Percentiles rank a stretch among this genome's conserved stretches.
phyloP scores from a whole-genome alignment of 441 rosid species.

The Daphne laureola region DNA sequence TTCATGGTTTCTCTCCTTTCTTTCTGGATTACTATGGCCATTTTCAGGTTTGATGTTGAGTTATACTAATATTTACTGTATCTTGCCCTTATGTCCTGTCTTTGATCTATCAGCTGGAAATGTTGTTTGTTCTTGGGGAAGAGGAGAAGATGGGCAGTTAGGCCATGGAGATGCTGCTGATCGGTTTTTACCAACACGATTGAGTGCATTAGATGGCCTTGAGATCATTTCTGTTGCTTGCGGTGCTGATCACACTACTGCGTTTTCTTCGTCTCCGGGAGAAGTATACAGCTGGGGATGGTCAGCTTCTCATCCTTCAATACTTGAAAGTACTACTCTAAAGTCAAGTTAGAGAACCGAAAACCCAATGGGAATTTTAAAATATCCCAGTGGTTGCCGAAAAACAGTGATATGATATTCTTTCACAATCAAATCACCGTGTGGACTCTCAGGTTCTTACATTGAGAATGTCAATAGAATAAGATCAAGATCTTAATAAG shows the following conservation, averaged over 20 bases:
- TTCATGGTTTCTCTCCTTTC: too few relatives aligned
- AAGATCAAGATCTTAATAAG: too few relatives aligned
- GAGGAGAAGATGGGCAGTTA: slow-evolving; percentile 98
- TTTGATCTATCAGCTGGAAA: slow-evolving; percentile 56
- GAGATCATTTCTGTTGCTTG: slow-evolving; percentile 64
- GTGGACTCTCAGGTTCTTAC: too few relatives aligned
- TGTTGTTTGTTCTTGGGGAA: slow-evolving; percentile 89
- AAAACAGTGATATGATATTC: too few relatives aligned
- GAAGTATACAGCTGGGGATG: slow-evolving; percentile 98
- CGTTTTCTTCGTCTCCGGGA: slow-evolving; percentile 52
- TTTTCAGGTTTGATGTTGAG: too few relatives aligned
- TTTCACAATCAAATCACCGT: too few relatives aligned
- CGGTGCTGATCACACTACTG: slow-evolving; percentile 96
- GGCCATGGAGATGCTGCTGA: slow-evolving; percentile 97
- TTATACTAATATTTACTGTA: too few relatives aligned
- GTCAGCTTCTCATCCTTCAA: slow-evolving; percentile 31
- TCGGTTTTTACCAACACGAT: slow-evolving; percentile 65
- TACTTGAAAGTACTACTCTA: too few relatives aligned
- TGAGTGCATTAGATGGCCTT: slow-evolving; percentile 63
- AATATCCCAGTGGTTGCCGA: too few relatives aligned
- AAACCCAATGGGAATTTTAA: not conserved
- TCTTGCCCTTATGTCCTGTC: not conserved
- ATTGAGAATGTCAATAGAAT: too few relatives aligned
- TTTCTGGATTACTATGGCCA: too few relatives aligned
- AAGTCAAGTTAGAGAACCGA: not conserved